These are phyloP conservation scores for Ceratobasidium papillatum DNA, from an alignment of 1,284 basidiomycete species.

Conservation along the genomic window DNA sequence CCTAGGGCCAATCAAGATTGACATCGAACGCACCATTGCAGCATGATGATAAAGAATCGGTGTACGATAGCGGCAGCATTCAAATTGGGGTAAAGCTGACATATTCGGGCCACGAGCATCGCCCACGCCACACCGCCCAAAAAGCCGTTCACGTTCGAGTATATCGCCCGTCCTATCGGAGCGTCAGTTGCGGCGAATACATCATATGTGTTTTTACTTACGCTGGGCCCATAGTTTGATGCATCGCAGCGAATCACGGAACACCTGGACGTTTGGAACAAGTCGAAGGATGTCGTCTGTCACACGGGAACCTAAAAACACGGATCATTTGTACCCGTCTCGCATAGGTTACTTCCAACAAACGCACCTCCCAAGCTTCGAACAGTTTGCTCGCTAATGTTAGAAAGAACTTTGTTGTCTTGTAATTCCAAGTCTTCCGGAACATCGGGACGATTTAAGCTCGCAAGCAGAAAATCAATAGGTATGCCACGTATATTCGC, in stretches of 20 bases:
- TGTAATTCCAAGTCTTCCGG: constrained; percentile 90
- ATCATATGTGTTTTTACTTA: constrained; percentile 56
- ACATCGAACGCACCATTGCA: constrained; percentile 78
- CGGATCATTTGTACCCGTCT: background rate
- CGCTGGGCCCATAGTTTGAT: constrained; percentile 99
- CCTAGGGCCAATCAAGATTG: background rate
- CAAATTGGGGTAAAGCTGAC: constrained; percentile 96
- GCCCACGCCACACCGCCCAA: constrained; percentile 99
- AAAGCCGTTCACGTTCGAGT: constrained; percentile 98
- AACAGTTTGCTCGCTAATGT: constrained; percentile 94
- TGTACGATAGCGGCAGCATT: constrained; percentile 95
- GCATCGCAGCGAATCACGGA: constrained; percentile 92
- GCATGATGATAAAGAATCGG: constrained; percentile 96
- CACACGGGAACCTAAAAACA: constrained; percentile 82
- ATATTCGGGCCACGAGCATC: constrained; percentile 97
- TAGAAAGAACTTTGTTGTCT: constrained; percentile 91
- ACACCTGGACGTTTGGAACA: constrained; percentile 94
- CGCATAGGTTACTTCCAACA: constrained; percentile 32
- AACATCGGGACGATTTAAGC: constrained; percentile 82
- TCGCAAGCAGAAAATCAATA: constrained; percentile 94
- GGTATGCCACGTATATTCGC: constrained; percentile 92
- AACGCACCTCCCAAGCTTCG: constrained; percentile 88
- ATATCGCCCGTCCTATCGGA: constrained; percentile 85
- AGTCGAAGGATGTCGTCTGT: constrained; percentile 96
- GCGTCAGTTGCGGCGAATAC: background rate